phyloP scores from a whole-genome alignment of 495 filamentous ascomycete species.

The Haplographium delicatum region DNA sequence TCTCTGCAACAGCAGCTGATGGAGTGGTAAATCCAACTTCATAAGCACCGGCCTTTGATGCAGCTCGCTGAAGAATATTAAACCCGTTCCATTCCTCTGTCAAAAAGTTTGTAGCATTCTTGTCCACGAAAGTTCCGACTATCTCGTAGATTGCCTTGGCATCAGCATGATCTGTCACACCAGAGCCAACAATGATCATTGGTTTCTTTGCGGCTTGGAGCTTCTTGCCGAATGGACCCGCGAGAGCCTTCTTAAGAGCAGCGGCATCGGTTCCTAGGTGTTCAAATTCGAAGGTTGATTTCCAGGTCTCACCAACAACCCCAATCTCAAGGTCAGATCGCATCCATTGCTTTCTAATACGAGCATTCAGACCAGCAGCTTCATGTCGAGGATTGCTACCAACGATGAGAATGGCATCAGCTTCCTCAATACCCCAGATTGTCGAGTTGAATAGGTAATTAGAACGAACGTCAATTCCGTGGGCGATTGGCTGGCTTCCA shows the following conservation, averaged over 20 bases:
- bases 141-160: conserved; percentile 89
- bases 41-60: conserved; percentile 86
- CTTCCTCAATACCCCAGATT: conserved; percentile 88
- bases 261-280: conserved; percentile 74
- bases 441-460: conserved; percentile 96
- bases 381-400: conserved; percentile 94
- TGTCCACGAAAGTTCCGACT: conserved; percentile 84
- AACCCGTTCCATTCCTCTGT: conserved; percentile 95
- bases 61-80: conserved; percentile 89
- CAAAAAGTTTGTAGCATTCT: conserved; percentile 80
- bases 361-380: conserved; percentile 88
- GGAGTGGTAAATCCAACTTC: conserved; percentile 91
- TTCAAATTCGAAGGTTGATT: conserved; percentile 89
- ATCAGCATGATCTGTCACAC: conserved; percentile 81
- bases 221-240: conserved; percentile 88
- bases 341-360: conserved; percentile 96
- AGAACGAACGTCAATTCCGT: conserved; percentile 88
- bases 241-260: conserved; percentile 74
- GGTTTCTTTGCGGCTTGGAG: conserved; percentile 81
- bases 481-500: conserved; percentile 77
- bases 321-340: conserved; percentile 91
- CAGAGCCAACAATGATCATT: conserved; percentile 93
- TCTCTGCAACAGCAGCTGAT: conserved; percentile 68
- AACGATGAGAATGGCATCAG: conserved; percentile 85
- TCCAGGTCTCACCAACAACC: conserved; percentile 84